Evolutionary conservation across 495 filamentous ascomycete species (phyloP).

Genomic region (Neurospora cerealis): DNA sequence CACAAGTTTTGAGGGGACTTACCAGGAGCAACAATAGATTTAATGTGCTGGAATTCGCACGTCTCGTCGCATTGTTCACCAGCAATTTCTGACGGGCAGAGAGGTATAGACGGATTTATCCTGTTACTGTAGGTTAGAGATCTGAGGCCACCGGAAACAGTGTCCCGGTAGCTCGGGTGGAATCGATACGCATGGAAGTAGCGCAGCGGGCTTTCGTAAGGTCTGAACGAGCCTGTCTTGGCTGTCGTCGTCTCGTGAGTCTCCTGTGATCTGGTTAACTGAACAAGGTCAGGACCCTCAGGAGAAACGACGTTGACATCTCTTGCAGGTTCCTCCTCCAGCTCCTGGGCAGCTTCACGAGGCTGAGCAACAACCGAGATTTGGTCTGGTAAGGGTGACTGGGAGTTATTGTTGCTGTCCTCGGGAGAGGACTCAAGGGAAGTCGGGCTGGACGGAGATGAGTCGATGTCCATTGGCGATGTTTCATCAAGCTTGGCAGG

Average conservation of each 20-base stretch:
- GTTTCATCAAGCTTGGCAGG: slow-evolving; percentile 9
- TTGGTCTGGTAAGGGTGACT: slow-evolving; percentile 9
- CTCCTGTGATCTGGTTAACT: slow-evolving; percentile 12
- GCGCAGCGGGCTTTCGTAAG: slow-evolving; percentile 76
- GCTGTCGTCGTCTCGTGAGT: neutral
- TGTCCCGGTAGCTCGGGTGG: slow-evolving; percentile 61
- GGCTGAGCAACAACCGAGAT: slow-evolving; percentile 18
- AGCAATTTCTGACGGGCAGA: slow-evolving; percentile 66
- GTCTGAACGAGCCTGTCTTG: slow-evolving; percentile 37
- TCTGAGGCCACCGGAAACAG: slow-evolving; percentile 65
- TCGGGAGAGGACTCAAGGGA: slow-evolving; percentile 14
- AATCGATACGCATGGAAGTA: slow-evolving; percentile 83
- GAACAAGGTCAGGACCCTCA: neutral
- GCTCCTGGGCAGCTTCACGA: slow-evolving; percentile 18
- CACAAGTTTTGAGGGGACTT: slow-evolving; percentile 36
- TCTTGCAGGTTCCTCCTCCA: slow-evolving; percentile 15
- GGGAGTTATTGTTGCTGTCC: neutral
- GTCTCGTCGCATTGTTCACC: slow-evolving; percentile 75
- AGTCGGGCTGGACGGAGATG: slow-evolving; percentile 11
- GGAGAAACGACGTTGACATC: slow-evolving; percentile 28
- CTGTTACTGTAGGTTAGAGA: slow-evolving; percentile 89
- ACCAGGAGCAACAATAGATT: slow-evolving; percentile 69
- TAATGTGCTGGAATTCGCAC: slow-evolving; percentile 68
- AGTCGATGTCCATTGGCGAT: slow-evolving; percentile 19
- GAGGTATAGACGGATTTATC: slow-evolving; percentile 59